Base-by-base conservation (phyloP, 202 grass and related monocot genomes). In the Brachypodium distachyon region DNA sequence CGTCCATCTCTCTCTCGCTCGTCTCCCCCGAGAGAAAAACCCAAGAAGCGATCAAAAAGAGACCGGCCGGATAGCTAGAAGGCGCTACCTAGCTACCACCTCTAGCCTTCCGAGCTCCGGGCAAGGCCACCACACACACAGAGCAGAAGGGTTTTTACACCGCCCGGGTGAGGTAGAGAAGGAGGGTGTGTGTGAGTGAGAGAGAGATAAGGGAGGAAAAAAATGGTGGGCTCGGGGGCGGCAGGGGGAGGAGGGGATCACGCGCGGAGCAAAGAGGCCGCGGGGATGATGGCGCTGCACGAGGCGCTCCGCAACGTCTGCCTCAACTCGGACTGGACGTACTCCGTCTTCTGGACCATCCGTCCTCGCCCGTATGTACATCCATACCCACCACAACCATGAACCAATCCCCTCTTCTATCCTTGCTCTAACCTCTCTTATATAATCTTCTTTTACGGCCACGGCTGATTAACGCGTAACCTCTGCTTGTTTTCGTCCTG, bases 321-420 rank as follows among this genome's bases (percentile, higher is more conserved):
- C 92, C 87, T 99, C 87, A 83, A n/a, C 96, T 80, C 92, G 14
- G 96, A 99, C 78, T 99, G 96, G 96, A 96, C 96, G 7, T 99
- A 99, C 87, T 99, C 96, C 84, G 92, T 99, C 79, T 99, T 99
- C 92, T 99, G 96, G 96, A 99, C 96, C 81, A 99, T 99, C 78
- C 87, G 96, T 37, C 96, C 96, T 74, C 91, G 96, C 79, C 92
- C 96, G 96, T 99, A 90, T 66, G 67, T 56, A n/a, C n/a, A n/a
- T n/a, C n/a, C n/a, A n/a, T n/a, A 0, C 53, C 46, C 50, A 0
- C 48, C 28, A n/a, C 43, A 27, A 9, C n/a, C 26, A 18, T 7
- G 4, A 0, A 3, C 58, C 39, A 7, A 26, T 1, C 51, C 17
- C 14, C 9, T 62, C 8, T 11, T 32, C n/a, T 18, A 13, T 64